Evolutionary conservation across 2,329 filamentous ascomycete genomes (phyloP).

Genomic region (Monosporascus sp.): DNA sequence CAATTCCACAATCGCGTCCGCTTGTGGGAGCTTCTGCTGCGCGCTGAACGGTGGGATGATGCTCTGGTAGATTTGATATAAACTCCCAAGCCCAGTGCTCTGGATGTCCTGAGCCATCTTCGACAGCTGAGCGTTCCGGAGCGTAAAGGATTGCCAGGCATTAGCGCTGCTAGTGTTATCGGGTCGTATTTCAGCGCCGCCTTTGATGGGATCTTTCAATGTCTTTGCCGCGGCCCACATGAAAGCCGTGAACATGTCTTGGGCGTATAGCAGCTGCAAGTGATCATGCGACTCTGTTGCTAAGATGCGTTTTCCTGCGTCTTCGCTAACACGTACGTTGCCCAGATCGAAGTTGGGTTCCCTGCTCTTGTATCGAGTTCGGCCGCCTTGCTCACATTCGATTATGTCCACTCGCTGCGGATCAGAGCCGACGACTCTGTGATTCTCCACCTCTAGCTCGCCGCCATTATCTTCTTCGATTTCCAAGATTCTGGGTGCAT

Average conservation of each 20-base stretch:
- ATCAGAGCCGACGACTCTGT: slow-evolving; percentile 2
- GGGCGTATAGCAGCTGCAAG: slow-evolving; percentile 14
- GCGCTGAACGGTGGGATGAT: slow-evolving; percentile 24
- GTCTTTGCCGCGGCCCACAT: slow-evolving; percentile 20
- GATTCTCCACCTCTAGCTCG: background rate
- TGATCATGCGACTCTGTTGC: background rate
- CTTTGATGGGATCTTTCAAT: background rate
- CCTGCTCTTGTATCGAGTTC: background rate
- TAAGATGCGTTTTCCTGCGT: background rate
- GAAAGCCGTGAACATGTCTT: slow-evolving; percentile 25
- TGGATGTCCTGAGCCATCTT: slow-evolving; percentile 20
- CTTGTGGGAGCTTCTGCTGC: slow-evolving; percentile 7
- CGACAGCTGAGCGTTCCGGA: slow-evolving; percentile 12
- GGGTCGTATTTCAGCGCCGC: background rate
- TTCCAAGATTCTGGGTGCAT: slow-evolving; percentile 7
- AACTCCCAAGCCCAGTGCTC: slow-evolving; percentile 14
- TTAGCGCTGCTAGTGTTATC: background rate
- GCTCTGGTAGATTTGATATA: slow-evolving; percentile 21
- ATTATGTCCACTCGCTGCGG: background rate
- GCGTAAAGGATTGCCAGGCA: slow-evolving; percentile 12
- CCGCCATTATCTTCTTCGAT: slow-evolving; percentile 1
- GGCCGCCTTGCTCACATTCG: too few relatives aligned
- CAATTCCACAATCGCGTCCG: slow-evolving; percentile 7
- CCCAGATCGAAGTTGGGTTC: too few relatives aligned
- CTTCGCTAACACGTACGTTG: too few relatives aligned